Evolutionary conservation across 331 rosid species (phyloP), one percentile per base, ranked within the genome.

Genomic region (Telfairia occidentalis): DNA sequence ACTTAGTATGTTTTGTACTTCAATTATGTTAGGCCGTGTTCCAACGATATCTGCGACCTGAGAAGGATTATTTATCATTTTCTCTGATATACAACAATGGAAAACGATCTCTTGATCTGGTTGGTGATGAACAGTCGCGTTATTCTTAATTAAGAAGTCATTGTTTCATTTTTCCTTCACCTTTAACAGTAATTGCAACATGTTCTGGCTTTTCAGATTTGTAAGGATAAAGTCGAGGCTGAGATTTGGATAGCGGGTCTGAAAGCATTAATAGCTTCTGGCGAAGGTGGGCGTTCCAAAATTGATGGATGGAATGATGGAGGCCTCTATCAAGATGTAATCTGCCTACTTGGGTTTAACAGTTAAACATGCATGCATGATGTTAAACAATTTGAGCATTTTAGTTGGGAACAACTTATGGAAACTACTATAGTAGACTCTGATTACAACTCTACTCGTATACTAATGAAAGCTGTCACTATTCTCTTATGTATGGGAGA

Each of bases 281-380:
- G 92, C 72, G 89, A 84, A 81, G 97, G 92, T 82, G 96, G 96
- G 30, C 97, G 98, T 79, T 91, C 96, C 78, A 94, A 94, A 81
- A 94, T 94, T 78, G 98, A 94, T 81, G 98, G 98, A 80, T 90
- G 97, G 98, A 87, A 85, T 87, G 98, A 89, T 50, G 98, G 90
- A 34, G 97, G 95, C 81, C 88, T 94, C 80, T 85, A 84, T 83
- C 86, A 87, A 79, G 96, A 94, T 84, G 98, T 94, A 91, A 77
- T 74, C 28, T 66, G 37, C 73, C 78, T 74, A 50, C 80, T 75
- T 82, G 49, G 54, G 34, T n/a, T 75, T 75, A 43, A 43, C 26
- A 13, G 40, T 75, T 75, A 8, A 57, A 74, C 12, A 26, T 55
- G 67, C 54, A 74, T 53, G 38, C 40, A 26, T 29, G 19, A 49